Base-by-base conservation (phyloP, 225 moss, liverwort and hornwort species). In the Pseudoscleropodium purum region DNA sequence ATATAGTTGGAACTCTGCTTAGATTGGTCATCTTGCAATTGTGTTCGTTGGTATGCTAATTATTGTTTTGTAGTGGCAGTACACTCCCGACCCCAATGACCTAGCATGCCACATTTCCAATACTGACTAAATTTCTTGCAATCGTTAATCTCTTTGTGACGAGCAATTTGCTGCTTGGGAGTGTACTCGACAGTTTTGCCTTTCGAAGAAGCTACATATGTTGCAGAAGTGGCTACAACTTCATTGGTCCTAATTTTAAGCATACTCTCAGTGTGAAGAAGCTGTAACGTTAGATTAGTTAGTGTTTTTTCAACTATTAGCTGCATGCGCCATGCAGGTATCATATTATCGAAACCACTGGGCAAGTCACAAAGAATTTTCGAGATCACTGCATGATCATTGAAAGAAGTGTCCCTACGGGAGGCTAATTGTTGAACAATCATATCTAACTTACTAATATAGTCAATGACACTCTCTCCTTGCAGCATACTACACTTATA, bases 11-110 rank as follows among this genome's bases (percentile, higher is more conserved):
- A 16, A 7, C 31, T 7, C 1, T 8, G 8, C 8, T 8, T 64
- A 1, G 31, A 64, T 4, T 64, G 8, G 31, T 64, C 64, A 64
- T 7, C 5, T 1, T 8, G 6, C 1, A 6, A 3, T 68, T 68
- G 68, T 6, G 68, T 2, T 37, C 21, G 36, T 5, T 36, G 68
- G 1, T 37, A 37, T 1, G 20, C 2, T 2, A 1, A 37, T 18
- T 68, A 9, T 3, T 68, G 11, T 5, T 37, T 6, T 6, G 0
- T 2, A 0, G 11, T 3, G 3, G 20, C 18, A 1, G 3, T 6
- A 1, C 68, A 68, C 11, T 37, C 11, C 1, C 11, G 6, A 11
- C 68, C 20, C 68, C 17, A 68, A 37, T 37, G 21, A 3, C 37
- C 20, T 1, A 6, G 2, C 4, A 37, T 21, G 6, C 11, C 21